Evolutionary conservation across 805 yeast genomes (phyloP).

Genomic region (Soucietia sequanensis): DNA sequence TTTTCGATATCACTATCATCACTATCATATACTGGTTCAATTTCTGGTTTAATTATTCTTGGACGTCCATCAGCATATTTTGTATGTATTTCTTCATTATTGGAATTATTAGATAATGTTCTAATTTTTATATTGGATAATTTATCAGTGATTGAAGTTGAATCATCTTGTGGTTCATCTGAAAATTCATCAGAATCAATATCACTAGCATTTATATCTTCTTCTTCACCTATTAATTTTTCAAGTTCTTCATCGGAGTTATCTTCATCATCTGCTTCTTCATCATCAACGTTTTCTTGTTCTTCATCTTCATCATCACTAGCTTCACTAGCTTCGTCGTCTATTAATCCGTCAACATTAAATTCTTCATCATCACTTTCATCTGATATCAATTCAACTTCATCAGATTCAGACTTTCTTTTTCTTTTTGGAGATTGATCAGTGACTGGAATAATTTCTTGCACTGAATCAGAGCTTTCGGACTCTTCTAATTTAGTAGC

Average conservation of each 20-base stretch:
- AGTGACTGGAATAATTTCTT: too few relatives aligned
- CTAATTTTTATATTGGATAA: conserved; percentile 54
- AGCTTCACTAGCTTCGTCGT: conserved; percentile 39
- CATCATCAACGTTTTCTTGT: conserved; percentile 29
- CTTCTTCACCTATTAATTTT: conserved; percentile 56
- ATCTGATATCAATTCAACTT: too few relatives aligned
- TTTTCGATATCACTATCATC: conserved; percentile 88
- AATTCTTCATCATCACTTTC: conserved; percentile 30
- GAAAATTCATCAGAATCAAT: conserved; percentile 46
- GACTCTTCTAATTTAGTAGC: conserved; percentile 4
- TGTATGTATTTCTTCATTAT: conserved; percentile 36
- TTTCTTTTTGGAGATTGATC: too few relatives aligned
- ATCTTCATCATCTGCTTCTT: conserved; percentile 19
- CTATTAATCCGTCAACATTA: conserved; percentile 38
- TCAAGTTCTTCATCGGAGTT: conserved; percentile 67
- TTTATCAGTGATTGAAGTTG: conserved; percentile 50
- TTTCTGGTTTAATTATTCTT: conserved; percentile 82
- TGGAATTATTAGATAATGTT: conserved; percentile 39
- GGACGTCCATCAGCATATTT: conserved; percentile 75
- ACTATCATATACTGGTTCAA: conserved; percentile 90
- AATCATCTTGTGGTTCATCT: conserved; percentile 54
- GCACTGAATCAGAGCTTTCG: conserved; percentile 2
- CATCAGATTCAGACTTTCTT: conserved; percentile 15
- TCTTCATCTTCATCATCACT: conserved; percentile 15
- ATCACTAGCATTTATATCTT: conserved; percentile 34